phyloP scores from a whole-genome alignment of 1,139 yeast genomes.

The Eremothecium coryli region DNA sequence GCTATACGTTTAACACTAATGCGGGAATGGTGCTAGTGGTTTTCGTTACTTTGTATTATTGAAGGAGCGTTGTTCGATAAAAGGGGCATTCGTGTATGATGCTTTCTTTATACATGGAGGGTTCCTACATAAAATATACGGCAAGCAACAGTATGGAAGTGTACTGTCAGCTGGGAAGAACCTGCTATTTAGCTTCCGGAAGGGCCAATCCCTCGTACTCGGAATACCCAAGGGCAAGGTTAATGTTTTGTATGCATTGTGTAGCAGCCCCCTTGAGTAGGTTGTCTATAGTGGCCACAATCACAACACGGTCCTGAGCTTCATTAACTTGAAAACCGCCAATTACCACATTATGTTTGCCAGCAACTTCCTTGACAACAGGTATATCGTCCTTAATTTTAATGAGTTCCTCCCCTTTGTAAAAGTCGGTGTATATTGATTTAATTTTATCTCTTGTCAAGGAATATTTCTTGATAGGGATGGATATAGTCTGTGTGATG shows the following conservation, averaged over 20 bases:
- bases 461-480: constrained; percentile 66
- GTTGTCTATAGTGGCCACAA: constrained; percentile 92
- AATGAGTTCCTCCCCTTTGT: constrained; percentile 78
- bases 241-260: constrained; percentile 92
- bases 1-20: too few species aligned
- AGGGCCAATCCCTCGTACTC: constrained; percentile 94
- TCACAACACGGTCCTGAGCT: constrained; percentile 80
- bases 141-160: too few species aligned
- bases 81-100: too few species aligned
- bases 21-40: too few species aligned
- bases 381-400: constrained; percentile 60
- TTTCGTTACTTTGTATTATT: too few species aligned
- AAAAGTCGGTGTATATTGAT: constrained; percentile 78
- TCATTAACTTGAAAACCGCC: constrained; percentile 95
- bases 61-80: too few species aligned
- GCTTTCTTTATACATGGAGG: too few species aligned
- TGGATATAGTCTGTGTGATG: constrained; percentile 80
- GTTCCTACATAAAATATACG: too few species aligned
- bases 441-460: constrained; percentile 76
- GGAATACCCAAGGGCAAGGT: constrained; percentile 78
- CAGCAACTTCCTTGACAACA: constrained; percentile 79
- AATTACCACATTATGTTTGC: constrained; percentile 87
- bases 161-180: too few species aligned
- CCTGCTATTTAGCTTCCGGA: too few species aligned
- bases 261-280: constrained; percentile 97